Evolutionary conservation across 2,329 filamentous ascomycete genomes (phyloP), one percentile per base, ranked within the genome.

Genomic region (Ascosphaera apis): DNA sequence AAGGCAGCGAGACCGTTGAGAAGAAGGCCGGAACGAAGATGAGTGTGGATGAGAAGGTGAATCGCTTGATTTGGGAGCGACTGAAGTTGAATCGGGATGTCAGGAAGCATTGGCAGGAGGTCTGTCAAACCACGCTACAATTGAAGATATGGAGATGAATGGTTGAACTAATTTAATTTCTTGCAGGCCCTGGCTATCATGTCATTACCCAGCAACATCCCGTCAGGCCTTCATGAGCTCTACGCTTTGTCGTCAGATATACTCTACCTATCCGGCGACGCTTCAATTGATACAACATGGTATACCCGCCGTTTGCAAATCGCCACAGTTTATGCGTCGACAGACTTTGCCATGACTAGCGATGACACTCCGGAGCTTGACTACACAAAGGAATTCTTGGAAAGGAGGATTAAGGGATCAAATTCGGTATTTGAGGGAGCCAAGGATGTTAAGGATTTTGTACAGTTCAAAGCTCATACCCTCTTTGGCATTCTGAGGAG

Each of bases 311-410:
- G 75, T 3, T 63, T 70, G 6, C 66, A 63, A 0, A 53, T 80
- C 16, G 64, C 69, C 1, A 64, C 65, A 2, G 63, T 79, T n/a
- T 81, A 79, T 49, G 81, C 81, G 36, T 71, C 74, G 23, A 68
- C 76, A 38, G 88, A 98, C 57, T 62, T 93, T 3, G 91, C 84
- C 57, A 93, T 95, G 83, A 93, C 83, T 15, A 83, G 77, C 40
- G 88, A 95, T 55, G 65, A 62, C 40, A 83, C 76, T 3, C 58
- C 66, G 0, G 70, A 69, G n/a, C 88, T 79, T 47, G 53, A 50
- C 7, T 79, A 84, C 42, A 95, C 88, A 3, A 73, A 74, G 43
- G 65, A 69, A 7, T 98, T 95, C 52, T 59, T 95, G 36, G 67
- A 75, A 37, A 66, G 82, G 31, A 67, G 86, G 41, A 57, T 91